A percentile compares a stretch with the other conserved stretches of the same genome.
Conservation (phyloP, 805 yeast genomes). For the Candida boleticola region DNA sequence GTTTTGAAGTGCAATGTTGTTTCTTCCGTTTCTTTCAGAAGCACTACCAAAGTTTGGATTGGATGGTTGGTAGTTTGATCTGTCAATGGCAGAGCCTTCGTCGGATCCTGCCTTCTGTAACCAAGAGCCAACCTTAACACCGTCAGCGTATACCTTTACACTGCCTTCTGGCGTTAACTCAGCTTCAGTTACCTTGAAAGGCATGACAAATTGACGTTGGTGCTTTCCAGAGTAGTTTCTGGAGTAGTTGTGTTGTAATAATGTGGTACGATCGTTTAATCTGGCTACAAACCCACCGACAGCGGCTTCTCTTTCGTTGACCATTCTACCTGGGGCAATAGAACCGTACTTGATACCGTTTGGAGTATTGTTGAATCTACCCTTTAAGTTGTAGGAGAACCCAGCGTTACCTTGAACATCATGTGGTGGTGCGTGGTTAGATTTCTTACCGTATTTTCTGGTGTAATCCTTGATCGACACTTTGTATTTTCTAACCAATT, state of each 20-base stretch:
- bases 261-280: slow-evolving; percentile 33
- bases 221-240: slow-evolving; percentile 40
- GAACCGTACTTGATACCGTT: slow-evolving; percentile 58
- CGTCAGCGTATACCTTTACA: slow-evolving; percentile 38
- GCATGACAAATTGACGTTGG: slow-evolving; percentile 41
- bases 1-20: slow-evolving; percentile 22
- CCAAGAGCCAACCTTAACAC: slow-evolving; percentile 42
- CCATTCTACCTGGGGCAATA: slow-evolving; percentile 68
- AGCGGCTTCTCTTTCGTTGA: slow-evolving; percentile 50
- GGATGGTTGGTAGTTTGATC: slow-evolving; percentile 27
- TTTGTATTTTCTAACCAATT: slow-evolving; percentile 11
- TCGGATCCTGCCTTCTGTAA: slow-evolving; percentile 25
- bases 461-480: slow-evolving; percentile 20
- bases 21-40: slow-evolving; percentile 33
- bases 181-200: slow-evolving; percentile 40
- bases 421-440: slow-evolving; percentile 9
- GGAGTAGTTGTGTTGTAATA: slow-evolving; percentile 39
- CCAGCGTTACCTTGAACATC: slow-evolving; percentile 72
- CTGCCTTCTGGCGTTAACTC: slow-evolving; percentile 36
- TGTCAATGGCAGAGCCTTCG: slow-evolving; percentile 15
- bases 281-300: slow-evolving; percentile 45
- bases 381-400: slow-evolving; percentile 63
- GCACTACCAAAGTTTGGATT: slow-evolving; percentile 31
- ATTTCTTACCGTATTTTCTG: slow-evolving; percentile 14
- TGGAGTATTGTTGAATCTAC: slow-evolving; percentile 67